Evolutionary conservation across 1,284 basidiomycete species (phyloP), one percentile per base, ranked within the genome.

Genomic region (Calocybe gambosa): DNA sequence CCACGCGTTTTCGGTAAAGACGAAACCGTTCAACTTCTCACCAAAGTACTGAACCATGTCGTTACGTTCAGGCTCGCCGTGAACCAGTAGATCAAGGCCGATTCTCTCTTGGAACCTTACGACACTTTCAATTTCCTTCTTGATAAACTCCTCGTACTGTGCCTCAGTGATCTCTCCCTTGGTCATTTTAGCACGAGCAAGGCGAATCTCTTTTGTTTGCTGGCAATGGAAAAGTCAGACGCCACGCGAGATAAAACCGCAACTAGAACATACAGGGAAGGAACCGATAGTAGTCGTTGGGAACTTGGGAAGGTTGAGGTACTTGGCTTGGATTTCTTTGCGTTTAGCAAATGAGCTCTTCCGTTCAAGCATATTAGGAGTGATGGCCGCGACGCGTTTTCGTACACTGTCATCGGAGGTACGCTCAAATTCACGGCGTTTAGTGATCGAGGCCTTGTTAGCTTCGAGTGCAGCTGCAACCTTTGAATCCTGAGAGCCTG

Each of bases 31-130:
- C 59, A 99, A 78, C 63, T 86, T 90, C 74, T 99, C 96, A 63
- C 96, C 96, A 61, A 99, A 99, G 86, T 99, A 99, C 74, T 97
- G 93, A 51, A 97, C 92, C 94, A 97, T 97, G 80, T 98, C 94
- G 71, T 97, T 97, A 63, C 94, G 86, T 77, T 98, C 94, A 48
- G 96, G 90, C 74, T 99, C 96, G 64, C 96, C 96, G 74, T 99
- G 96, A 57, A 99, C 96, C 61, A 99, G 82, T 53, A 99, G 82
- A 73, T 99, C 96, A 57, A 99, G 85, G 60, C 89, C 94, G 57
- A 94, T 80, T 66, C 82, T 84, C 79, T 99, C 95, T 72, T 99
- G 96, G 89, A 96, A 93, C 58, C 84, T 79, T 58, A 99, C 94
- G 55, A 96, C 94, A 54, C 70, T 69, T 75, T 96, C 82, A 62